Conservation (phyloP, 1,139 yeast species). For the Pichia sp. region DNA sequence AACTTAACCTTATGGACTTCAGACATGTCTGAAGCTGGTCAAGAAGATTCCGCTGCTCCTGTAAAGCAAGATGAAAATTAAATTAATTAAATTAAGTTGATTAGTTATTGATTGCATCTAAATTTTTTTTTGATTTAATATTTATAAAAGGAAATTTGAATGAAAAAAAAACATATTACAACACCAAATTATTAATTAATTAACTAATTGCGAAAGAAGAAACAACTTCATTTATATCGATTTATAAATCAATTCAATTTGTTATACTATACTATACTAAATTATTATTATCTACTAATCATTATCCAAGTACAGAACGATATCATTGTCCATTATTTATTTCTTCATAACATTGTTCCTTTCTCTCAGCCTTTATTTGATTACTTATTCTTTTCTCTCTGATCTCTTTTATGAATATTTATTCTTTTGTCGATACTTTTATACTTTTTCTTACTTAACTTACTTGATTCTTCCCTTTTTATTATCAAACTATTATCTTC, state of each 20-base stretch:
- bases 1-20: slow-evolving; percentile 98
- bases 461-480: slow-evolving; percentile 3
- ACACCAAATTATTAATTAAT: neutral
- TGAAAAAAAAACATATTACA: neutral
- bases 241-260: neutral
- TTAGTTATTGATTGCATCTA: neutral
- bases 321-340: too few species aligned
- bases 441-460: slow-evolving; percentile 2
- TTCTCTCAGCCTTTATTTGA: neutral
- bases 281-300: neutral
- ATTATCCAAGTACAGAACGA: too few species aligned
- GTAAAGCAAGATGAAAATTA: slow-evolving; percentile 40
- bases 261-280: neutral
- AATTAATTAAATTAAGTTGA: slow-evolving; percentile 1
- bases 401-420: neutral
- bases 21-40: slow-evolving; percentile 88
- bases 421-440: slow-evolving; percentile 1
- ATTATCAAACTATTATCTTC: slow-evolving; percentile 2
- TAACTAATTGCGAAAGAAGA: neutral
- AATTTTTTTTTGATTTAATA: neutral
- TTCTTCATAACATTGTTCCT: too few species aligned
- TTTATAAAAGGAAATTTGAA: neutral
- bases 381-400: neutral
- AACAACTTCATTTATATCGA: neutral
- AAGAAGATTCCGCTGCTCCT: slow-evolving; percentile 53